Evolutionary conservation across 106 monocot genomes (phyloP).

Genomic region (Xerophyta viscosa): DNA sequence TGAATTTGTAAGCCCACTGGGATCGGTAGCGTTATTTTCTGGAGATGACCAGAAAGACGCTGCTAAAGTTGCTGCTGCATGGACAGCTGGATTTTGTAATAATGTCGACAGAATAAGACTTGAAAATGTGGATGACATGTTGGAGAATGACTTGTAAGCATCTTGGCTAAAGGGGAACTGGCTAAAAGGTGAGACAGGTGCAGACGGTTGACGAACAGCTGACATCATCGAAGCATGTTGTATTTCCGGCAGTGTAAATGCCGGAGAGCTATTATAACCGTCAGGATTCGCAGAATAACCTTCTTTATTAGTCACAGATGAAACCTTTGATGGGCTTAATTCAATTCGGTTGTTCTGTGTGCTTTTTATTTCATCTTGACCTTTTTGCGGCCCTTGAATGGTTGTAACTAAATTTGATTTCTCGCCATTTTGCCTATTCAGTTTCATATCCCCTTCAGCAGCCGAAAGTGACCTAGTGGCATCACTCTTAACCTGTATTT

Average conservation of each 20-base stretch:
- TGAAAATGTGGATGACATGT: constrained; percentile 62
- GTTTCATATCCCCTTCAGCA: constrained; percentile 15
- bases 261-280: constrained; percentile 8
- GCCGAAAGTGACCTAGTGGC: constrained; percentile 5
- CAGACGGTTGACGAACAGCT: constrained; percentile 19
- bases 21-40: constrained; percentile 18
- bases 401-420: constrained; percentile 8
- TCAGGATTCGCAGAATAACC: constrained; percentile 10
- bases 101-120: constrained; percentile 57
- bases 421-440: neutral
- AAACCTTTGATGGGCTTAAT: constrained; percentile 1
- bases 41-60: constrained; percentile 66
- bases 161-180: constrained; percentile 26
- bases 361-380: constrained; percentile 2
- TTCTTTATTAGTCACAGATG: constrained; percentile 9
- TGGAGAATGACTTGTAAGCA: constrained; percentile 34
- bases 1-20: constrained; percentile 18
- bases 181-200: constrained; percentile 32
- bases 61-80: constrained; percentile 73
- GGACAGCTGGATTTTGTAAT: constrained; percentile 68
- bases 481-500: constrained; percentile 16
- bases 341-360: neutral
- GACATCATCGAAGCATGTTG: constrained; percentile 14
- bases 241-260: constrained; percentile 16
- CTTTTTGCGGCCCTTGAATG: constrained; percentile 3